Evolutionary conservation across 2,329 filamentous ascomycete genomes (phyloP), one percentile per base, ranked within the genome.

Genomic region (Bipolaris bicolor): DNA sequence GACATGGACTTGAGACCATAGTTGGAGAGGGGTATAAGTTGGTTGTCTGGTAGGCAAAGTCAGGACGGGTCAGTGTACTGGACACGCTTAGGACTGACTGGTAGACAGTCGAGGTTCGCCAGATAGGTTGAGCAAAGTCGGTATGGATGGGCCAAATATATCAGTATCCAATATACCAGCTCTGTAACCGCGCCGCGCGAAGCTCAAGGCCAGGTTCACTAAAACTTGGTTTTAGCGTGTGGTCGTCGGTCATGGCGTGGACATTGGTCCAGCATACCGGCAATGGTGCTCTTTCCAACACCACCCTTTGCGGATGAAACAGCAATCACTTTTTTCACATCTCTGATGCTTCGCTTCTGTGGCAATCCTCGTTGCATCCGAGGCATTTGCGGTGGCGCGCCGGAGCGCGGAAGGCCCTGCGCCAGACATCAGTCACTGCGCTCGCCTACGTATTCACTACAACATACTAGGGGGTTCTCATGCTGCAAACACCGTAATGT

Each of bases 1-100:
- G 93, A 97, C 95, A 99, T 99, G 52, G 92, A 96, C 78, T 96
- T 96, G 55, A 99, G 85, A 39, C 95, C 95, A 80, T 98, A 98
- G 73, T 96, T 97, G 20, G 90, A 92, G 22, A 99, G 79, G 0
- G 95, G 95, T 1, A 98, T 71, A 3, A 99, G 84, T 68, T 92
- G 88, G 69, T 93, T 92, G 66, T 90, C 86, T 91, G 61, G 24
- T 16, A 10, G 10, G 22, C 26, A 24, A 53, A 58, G 52, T 69
- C 40, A 59, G 56, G 33, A 36, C 31, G 7, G 39, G 52, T 5
- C 39, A 16, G 26, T 7, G 18, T 16, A 18, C 6, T 16, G 18
- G 46, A 4, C 20, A 48, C 37, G 39, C 52, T 16, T 50, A 49
- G 39, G 53, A 81, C 85, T 72, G 77, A 92, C 90, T 88, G 51